Base-by-base conservation (phyloP, 2,329 filamentous ascomycete genomes). In the Trichoderma koningii region DNA sequence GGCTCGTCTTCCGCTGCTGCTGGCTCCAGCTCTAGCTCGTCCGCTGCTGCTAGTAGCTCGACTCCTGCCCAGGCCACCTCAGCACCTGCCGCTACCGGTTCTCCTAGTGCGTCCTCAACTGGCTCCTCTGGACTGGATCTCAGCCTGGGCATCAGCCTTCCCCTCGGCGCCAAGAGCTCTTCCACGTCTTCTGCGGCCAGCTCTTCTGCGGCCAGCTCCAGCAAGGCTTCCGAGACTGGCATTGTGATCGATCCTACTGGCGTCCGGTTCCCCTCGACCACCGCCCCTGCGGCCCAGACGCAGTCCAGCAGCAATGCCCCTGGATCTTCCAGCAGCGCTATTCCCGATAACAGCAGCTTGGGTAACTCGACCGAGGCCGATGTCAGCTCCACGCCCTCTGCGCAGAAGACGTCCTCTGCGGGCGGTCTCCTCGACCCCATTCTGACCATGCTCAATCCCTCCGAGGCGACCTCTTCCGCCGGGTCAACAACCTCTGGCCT, bases 171-270 rank as follows among this genome's bases (percentile, higher is more conserved):
- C 45, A 51, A 51, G 3, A 41, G 30, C 19, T 26, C 23, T n/a
- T 41, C 51, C 30, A 44, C 59, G 41, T 41, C 38, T 17, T 41
- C 60, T 28, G 50, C 30, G 3, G 30, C 57, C 7, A 41, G 14
- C 30, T 23, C 44, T 26, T 38, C 44, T 26, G 42, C n/a, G 23
- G 26, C 55, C 1, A 51, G 45, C 3, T 60, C 56, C 6, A 56
- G 21, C 41, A 60, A 60, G 56, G 56, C 56, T 14, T 26, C 45
- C 10, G 67, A 71, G 15, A 38, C 55, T 7, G 66, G 57, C 26
- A 72, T 73, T 23, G 55, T 73, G n/a, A 70, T 75, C 65, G 73
- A 68, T 9, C 71, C 73, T 15, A 72, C 68, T 15, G 73, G 73
- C 55, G 71, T 74, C 48, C 66, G 71, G 3, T 57, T 64, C 55